These are phyloP conservation scores for Ophiostoma himal-ulmi DNA, from an alignment of 2,329 filamentous ascomycete genomes.

Conservation along the genomic window DNA sequence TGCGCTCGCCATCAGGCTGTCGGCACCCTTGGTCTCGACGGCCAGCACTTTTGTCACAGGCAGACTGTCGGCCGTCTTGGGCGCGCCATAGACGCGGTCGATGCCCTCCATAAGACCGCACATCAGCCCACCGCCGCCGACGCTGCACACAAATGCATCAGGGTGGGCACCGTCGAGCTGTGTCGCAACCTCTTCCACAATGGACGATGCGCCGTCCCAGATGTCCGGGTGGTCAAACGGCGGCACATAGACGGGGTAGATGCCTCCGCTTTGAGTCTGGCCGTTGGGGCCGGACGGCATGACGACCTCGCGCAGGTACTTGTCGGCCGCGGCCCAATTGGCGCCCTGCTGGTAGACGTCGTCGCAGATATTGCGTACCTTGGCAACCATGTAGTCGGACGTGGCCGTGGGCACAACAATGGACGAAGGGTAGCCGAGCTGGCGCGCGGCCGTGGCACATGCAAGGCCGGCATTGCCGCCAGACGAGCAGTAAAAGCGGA, in stretches of 20 bases:
- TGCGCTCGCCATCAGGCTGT: constrained; percentile 56
- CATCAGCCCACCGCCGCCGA: constrained; percentile 66
- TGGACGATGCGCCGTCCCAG: constrained; percentile 57
- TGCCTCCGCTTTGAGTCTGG: constrained; percentile 27
- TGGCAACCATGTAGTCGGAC: constrained; percentile 60
- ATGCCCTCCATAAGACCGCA: constrained; percentile 62
- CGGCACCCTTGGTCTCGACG: constrained; percentile 66
- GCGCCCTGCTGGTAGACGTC: constrained; percentile 57
- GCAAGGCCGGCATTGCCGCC: constrained; percentile 78
- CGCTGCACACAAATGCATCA: constrained; percentile 61
- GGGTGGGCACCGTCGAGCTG: constrained; percentile 37
- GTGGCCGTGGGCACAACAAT: constrained; percentile 66
- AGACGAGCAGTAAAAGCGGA: constrained; percentile 67
- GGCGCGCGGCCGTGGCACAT: constrained; percentile 63
- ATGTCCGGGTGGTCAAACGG: constrained; percentile 62
- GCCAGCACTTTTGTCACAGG: constrained; percentile 51
- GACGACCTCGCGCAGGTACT: constrained; percentile 53
- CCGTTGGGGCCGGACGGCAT: constrained; percentile 39
- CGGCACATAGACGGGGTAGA: constrained; percentile 53
- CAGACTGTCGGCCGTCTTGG: constrained; percentile 9
- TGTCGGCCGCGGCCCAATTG: constrained; percentile 64
- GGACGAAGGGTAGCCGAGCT: constrained; percentile 57
- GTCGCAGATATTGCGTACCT: constrained; percentile 59
- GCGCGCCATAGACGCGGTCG: constrained; percentile 35
- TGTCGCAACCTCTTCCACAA: constrained; percentile 44